Conservation (phyloP, 1,284 basidiomycete species). For the Puccinia hordei region DNA sequence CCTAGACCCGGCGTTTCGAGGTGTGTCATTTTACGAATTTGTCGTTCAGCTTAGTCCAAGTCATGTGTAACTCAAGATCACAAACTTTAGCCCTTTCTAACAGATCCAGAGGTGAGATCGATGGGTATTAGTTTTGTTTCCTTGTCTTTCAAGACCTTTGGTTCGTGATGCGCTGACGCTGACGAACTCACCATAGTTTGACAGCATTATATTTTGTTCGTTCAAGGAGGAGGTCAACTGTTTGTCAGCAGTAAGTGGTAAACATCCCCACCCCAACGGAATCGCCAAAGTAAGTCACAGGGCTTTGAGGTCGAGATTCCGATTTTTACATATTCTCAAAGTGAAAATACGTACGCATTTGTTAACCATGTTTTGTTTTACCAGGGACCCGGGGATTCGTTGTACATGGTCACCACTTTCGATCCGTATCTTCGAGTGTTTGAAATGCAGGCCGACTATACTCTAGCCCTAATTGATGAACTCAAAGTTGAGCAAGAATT, state of each 20-base stretch:
- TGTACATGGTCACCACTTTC: conserved; percentile 37
- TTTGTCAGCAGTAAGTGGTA: conserved; percentile 1
- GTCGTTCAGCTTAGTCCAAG: neutral
- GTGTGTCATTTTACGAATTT: conserved; percentile 13
- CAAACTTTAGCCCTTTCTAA: neutral
- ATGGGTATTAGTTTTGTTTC: neutral
- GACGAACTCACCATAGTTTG: neutral
- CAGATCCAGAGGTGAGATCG: conserved; percentile 21
- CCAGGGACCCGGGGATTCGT: conserved; percentile 31
- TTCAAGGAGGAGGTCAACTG: conserved; percentile 28
- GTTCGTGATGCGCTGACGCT: neutral
- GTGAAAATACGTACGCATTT: neutral
- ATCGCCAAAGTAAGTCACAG: conserved; percentile 33
- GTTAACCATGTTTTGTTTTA: neutral
- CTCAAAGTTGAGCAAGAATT: conserved; percentile 28
- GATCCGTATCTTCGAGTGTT: conserved; percentile 34
- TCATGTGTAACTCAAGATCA: neutral
- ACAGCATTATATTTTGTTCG: conserved; percentile 42
- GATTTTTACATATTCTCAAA: too few relatives aligned
- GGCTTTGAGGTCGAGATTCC: neutral
- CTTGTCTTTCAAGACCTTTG: neutral
- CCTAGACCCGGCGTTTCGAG: conserved; percentile 34
- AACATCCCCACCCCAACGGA: conserved; percentile 44
- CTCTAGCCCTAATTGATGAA: conserved; percentile 44
- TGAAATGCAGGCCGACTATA: conserved; percentile 47